Percentiles rank a stretch among this genome's conserved stretches.
These are phyloP conservation scores for Rhypophila decipiens DNA, from an alignment of 495 filamentous ascomycete genomes.

Conservation along the genomic window DNA sequence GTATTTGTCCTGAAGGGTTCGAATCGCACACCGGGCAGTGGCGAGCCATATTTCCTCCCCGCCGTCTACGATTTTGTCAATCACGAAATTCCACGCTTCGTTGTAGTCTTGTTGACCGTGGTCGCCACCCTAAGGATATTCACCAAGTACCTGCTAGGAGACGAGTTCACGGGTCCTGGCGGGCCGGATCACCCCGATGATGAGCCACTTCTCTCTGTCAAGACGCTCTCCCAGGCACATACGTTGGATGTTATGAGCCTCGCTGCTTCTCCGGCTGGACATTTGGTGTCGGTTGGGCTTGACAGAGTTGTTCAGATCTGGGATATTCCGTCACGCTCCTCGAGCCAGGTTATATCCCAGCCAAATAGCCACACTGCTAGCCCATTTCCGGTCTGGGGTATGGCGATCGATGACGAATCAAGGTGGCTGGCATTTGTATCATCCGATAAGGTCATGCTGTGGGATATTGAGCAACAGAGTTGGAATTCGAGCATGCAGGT, in stretches of 20 bases:
- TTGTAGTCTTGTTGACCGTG: conserved; percentile 47
- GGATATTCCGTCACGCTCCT: conserved; percentile 42
- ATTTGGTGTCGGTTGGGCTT: conserved; percentile 59
- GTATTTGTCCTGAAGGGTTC: conserved; percentile 61
- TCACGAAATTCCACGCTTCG: conserved; percentile 51
- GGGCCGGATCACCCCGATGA: conserved; percentile 33
- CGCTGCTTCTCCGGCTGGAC: conserved; percentile 47
- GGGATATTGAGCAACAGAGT: conserved; percentile 46
- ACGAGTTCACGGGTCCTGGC: conserved; percentile 33
- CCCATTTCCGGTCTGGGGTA: conserved; percentile 52
- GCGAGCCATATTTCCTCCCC: conserved; percentile 39
- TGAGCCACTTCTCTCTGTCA: conserved; percentile 48
- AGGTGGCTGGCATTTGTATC: conserved; percentile 60
- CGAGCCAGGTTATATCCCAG: conserved; percentile 33
- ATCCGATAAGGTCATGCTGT: conserved; percentile 47
- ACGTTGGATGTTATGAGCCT: conserved; percentile 58
- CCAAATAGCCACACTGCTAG: conserved; percentile 25
- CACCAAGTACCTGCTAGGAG: conserved; percentile 60
- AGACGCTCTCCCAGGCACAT: conserved; percentile 54
- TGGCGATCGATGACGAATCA: conserved; percentile 53
- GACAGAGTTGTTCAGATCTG: conserved; percentile 58
- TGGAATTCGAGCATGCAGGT: conserved; percentile 43
- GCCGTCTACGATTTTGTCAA: conserved; percentile 50
- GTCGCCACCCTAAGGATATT: conserved; percentile 52
- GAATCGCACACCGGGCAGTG: conserved; percentile 42